Base-by-base conservation (phyloP, 1,284 basidiomycete genomes). In the Anthracocystis setariae region DNA sequence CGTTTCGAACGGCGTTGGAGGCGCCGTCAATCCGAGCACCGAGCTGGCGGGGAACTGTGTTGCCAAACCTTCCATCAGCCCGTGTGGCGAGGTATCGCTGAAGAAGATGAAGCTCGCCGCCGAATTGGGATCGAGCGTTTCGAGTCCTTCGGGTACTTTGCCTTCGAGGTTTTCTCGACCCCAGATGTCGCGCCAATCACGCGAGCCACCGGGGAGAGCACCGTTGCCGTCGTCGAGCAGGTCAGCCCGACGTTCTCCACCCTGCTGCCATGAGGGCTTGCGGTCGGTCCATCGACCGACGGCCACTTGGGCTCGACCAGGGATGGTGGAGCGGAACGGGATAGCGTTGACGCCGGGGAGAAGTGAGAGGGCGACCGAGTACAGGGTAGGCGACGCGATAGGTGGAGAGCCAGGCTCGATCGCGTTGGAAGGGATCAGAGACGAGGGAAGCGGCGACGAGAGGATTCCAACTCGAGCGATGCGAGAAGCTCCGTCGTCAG, bases 1-100 rank as follows among this genome's bases (percentile, higher is more conserved):
- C 0, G 92, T 94, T 20, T 92, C 85, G 81, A 94, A 94, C 0
- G 92, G 92, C 0, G 93, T 94, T 0, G 90, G 90, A 0, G 91
- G 86, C 0, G 89, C 90, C 13, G 91, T 82, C 20, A 93, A 85
- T 15, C 91, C 91, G 35, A 91, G 83, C 84, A 89, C 88, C 25
- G 84, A 85, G 8, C 88, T 85, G 15, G 76, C 51, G 0, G 87
- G 86, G 70, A 89, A 88, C 23, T 81, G 48, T 61, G 63, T 74
- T 8, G 82, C 78, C 12, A 91, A 83, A 12, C 87, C 84, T 42
- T 85, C 86, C 4, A 85, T 82, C 17, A 91, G 83, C 1, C 90
- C 89, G 77, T 91, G 88, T 0, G 88, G 87, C 0, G 87, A 85
- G 18, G 82, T 84, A 73, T 91, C 90, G 20, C 88, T 88, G 46